These are phyloP conservation scores for Exophiala sp. DNA, from an alignment of 2,329 filamentous ascomycete genomes.

Conservation along the genomic window DNA sequence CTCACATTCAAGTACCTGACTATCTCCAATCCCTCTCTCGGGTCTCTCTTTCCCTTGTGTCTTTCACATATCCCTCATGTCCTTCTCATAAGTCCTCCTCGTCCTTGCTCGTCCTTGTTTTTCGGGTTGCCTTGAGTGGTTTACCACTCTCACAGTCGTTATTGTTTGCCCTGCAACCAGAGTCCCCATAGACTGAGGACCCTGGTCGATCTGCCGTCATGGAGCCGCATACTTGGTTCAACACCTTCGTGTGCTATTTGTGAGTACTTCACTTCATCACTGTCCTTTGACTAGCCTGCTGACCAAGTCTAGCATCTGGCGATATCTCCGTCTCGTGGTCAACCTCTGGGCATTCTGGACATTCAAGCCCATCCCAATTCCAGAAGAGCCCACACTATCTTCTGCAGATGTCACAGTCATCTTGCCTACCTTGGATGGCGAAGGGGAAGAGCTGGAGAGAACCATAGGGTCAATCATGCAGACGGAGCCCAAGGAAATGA, in stretches of 20 bases:
- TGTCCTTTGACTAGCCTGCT: background rate
- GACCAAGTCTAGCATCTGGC: slow-evolving; percentile 64
- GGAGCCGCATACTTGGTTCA: slow-evolving; percentile 17
- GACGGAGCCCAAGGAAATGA: slow-evolving; percentile 62
- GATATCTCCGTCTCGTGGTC: slow-evolving; percentile 80
- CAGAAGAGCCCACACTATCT: slow-evolving; percentile 74
- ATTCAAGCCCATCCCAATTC: slow-evolving; percentile 80
- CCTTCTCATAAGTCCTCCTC: slow-evolving; percentile 20
- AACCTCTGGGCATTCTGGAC: slow-evolving; percentile 82
- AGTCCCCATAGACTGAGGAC: slow-evolving; percentile 11
- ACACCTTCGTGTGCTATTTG: slow-evolving; percentile 41
- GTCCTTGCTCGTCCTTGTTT: slow-evolving; percentile 19
- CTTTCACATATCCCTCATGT: slow-evolving; percentile 22
- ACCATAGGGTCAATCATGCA: slow-evolving; percentile 63
- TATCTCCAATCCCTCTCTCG: slow-evolving; percentile 16
- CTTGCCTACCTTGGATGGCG: slow-evolving; percentile 86
- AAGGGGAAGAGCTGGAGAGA: slow-evolving; percentile 75
- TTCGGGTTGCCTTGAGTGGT: slow-evolving; percentile 20
- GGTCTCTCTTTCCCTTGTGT: slow-evolving; percentile 22
- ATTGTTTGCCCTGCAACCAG: slow-evolving; percentile 13
- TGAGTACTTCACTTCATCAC: slow-evolving; percentile 28
- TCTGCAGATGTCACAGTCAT: slow-evolving; percentile 87
- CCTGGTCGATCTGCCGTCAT: slow-evolving; percentile 9
- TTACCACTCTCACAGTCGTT: slow-evolving; percentile 30
- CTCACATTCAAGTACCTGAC: slow-evolving; percentile 17